Evolutionary conservation across 1,284 basidiomycete species (phyloP), one percentile per base, ranked within the genome.

Genomic region (Leccinum griseonigrum): DNA sequence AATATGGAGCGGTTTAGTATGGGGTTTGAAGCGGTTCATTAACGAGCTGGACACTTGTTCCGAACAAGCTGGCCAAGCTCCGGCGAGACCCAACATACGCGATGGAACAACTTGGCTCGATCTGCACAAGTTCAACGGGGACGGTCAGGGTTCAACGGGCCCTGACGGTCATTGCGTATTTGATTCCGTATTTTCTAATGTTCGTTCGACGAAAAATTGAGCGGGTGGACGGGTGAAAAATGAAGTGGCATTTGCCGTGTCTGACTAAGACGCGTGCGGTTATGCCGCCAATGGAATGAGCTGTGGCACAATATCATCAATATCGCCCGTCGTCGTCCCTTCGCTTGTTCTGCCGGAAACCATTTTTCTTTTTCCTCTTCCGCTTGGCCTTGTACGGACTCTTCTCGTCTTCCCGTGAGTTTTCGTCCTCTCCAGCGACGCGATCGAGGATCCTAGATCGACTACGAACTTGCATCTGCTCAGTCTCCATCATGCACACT

Each of bases 261-360:
- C 71, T 75, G 69, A 75, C 70, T 71, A 74, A 71, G 69, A 70
- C 10, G 1, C 34, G 56, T 70, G 63, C 54, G 31, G 18, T 54
- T 18, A 54, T 54, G 31, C 52, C 38, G 59, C 18, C 62, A 51
- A 64, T 8, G 62, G 62, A 28, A 63, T 62, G 8, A 50, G 28
- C 43, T 61, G 50, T 57, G 54, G 43, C 54, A 65, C 64, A 63
- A 46, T 11, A 48, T 48, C 43, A 48, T 48, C 43, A 48, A 48
- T 48, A 48, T 58, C 43, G 57, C 50, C 58, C 26, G 31, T 32
- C 43, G 54, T 54, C 38, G 36, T 56, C 60, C 63, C 46, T 59
- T 60, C 57, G 65, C 66, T 69, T 61, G 40, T 46, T 54, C 62
- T 58, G 40, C 60, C 64, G 68, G 67, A n/a, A 18, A 61, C 56